Base-by-base conservation (phyloP, 1,139 yeast genomes). In the Saccharomyces uvarum region DNA sequence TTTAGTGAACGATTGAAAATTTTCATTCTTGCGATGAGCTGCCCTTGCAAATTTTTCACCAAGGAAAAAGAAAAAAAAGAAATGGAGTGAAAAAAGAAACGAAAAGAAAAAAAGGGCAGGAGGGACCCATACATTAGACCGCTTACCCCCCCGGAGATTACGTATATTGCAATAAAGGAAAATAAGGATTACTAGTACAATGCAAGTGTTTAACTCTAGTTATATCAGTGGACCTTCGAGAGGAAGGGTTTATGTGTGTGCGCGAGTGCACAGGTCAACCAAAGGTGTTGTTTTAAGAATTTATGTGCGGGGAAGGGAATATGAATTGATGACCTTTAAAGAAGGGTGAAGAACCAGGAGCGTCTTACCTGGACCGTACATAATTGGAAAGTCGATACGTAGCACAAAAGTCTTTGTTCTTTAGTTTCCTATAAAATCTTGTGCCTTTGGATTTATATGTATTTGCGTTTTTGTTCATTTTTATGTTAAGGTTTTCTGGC, bases 21-120 rank as follows among this genome's bases (percentile, higher is more conserved):
- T 21, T 42, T 42, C 26, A 42, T 21, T 42, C 26, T 42, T 19
- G 47, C 26, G 47, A 42, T 42, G 24, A 42, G 47, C 26, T 21
- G 24, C 47, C 26, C 24, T 19, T 19, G 24, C 47, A 19, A 42
- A 21, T 19, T 19, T 42, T 21, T 42, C 47, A 42, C 26, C 47
- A 42, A 21, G 26, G 16, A 21, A 42, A 42, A 19, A 42, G 24
- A 19, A 19, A 19, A 42, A 16, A 42, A 42, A 42, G 47, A 42
- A 31, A 31, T 31, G 33, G 33, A 31, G 33, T 31, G 33, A 31
- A 31, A 33, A 51, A 52, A 19, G 57, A 56, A 38, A 33, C 51
- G n/a, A 54, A 54, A 26, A 46, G 28, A 14, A 53, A 54, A 54
- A 54, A 7, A 50, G 47, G 24, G 33, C 33, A 31, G 1, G 13